Percentiles rank a stretch among this genome's conserved stretches.
phyloP scores from a whole-genome alignment of 768 basidiomycete genomes.

The Tubosaeta sp. region DNA sequence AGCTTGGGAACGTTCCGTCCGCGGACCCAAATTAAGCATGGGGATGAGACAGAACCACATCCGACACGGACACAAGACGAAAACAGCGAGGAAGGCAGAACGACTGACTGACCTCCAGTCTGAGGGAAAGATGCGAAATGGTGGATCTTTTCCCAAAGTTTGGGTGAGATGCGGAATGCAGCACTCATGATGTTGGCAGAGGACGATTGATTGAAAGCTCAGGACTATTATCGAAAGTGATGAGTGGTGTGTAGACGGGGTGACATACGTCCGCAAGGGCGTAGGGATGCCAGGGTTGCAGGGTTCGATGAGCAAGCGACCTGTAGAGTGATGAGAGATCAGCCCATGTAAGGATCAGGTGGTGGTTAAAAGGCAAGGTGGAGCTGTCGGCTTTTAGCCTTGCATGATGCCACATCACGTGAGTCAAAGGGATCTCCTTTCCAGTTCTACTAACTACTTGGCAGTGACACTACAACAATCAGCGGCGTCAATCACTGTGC shows the following conservation, averaged over 20 bases:
- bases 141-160: conserved; percentile 87
- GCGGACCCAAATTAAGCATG: neutral
- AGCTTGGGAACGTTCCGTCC: neutral
- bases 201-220: neutral
- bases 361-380: conserved; percentile 6
- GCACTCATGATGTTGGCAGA: conserved; percentile 32
- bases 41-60: too few species aligned
- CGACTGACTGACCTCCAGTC: conserved; percentile 72
- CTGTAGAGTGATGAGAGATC: conserved; percentile 1
- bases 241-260: neutral
- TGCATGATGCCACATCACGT: conserved; percentile 14
- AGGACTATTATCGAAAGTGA: conserved; percentile 11
- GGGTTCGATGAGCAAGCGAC: neutral
- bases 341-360: conserved; percentile 15
- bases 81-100: too few species aligned
- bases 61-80: too few species aligned
- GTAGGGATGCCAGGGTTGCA: conserved; percentile 20
- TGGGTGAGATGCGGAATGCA: conserved; percentile 66
- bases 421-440: neutral
- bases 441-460: neutral
- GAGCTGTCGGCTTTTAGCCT: conserved; percentile 7
- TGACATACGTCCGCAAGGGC: conserved; percentile 22
- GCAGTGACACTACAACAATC: conserved; percentile 5
- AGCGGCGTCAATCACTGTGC: too few species aligned
- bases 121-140: conserved; percentile 91